These are phyloP conservation scores for Miamiensis avidus DNA, from an alignment of 169 alveolate genomes.

Conservation along the genomic window DNA sequence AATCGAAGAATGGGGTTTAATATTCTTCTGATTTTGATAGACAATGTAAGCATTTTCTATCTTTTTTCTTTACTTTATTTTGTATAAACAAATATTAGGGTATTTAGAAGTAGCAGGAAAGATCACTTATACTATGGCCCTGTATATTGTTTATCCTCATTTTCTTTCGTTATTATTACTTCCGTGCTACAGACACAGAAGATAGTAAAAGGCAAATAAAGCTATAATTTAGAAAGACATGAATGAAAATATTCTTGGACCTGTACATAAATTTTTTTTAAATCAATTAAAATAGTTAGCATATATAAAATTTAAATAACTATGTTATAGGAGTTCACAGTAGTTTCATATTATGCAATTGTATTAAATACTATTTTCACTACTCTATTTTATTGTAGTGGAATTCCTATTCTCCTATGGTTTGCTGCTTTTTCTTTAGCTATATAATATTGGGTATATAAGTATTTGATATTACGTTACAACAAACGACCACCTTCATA, in stretches of 20 bases:
- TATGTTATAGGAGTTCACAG: slow-evolving; percentile 27
- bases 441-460: slow-evolving; percentile 33
- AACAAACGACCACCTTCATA: slow-evolving; percentile 40
- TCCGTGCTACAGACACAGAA: neutral
- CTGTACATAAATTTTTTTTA: no score
- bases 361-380: slow-evolving; percentile 34
- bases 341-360: slow-evolving; percentile 28
- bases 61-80: no score
- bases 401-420: slow-evolving; percentile 35
- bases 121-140: slow-evolving; percentile 21
- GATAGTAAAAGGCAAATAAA: slow-evolving; percentile 10
- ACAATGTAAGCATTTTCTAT: no score
- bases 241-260: slow-evolving; percentile 30
- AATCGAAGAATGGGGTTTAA: slow-evolving; percentile 2
- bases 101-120: slow-evolving; percentile 38
- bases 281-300: no score
- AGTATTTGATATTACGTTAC: slow-evolving; percentile 20
- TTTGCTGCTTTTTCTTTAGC: slow-evolving; percentile 23
- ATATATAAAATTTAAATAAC: no score
- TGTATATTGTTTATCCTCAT: slow-evolving; percentile 30
- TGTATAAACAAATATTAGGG: no score
- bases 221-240: slow-evolving; percentile 29
- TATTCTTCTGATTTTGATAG: slow-evolving; percentile 43
- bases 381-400: slow-evolving; percentile 37
- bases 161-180: neutral